These are phyloP conservation scores for Neurospora sp. DNA, from an alignment of 495 filamentous ascomycete species.

Conservation along the genomic window DNA sequence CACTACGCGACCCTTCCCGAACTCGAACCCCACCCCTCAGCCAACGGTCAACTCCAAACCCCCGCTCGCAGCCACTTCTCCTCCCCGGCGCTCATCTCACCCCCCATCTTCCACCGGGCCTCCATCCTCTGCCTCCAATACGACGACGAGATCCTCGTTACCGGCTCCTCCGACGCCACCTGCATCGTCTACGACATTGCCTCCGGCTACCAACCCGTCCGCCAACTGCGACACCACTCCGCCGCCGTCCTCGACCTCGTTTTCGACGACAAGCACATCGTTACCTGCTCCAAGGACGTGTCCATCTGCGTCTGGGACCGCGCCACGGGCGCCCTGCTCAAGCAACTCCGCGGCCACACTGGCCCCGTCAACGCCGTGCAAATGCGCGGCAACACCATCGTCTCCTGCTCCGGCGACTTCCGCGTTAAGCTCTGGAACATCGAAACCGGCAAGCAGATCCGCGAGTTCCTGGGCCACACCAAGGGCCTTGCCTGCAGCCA, in stretches of 20 bases:
- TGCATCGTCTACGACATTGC: conserved; percentile 87
- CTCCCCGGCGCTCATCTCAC: conserved; percentile 37
- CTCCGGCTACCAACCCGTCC: conserved; percentile 64
- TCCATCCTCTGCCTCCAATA: conserved; percentile 93
- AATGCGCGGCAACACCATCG: conserved; percentile 79
- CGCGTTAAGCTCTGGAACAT: conserved; percentile 92
- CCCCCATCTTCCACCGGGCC: conserved; percentile 59
- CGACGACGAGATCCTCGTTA: conserved; percentile 84
- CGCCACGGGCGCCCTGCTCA: conserved; percentile 57
- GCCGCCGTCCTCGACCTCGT: conserved; percentile 88
- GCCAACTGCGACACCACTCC: conserved; percentile 62
- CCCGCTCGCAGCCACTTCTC: conserved; percentile 29
- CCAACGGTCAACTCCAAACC: conserved; percentile 6
- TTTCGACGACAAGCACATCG: conserved; percentile 83
- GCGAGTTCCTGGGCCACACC: conserved; percentile 76
- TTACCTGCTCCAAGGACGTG: conserved; percentile 92
- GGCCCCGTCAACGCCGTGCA: conserved; percentile 96
- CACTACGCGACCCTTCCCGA: conserved; percentile 41
- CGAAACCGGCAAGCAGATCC: conserved; percentile 69
- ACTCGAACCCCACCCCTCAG: conserved; percentile 9
- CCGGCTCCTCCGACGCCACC: conserved; percentile 82
- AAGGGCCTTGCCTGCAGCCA: conserved; percentile 92
- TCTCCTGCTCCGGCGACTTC: conserved; percentile 88
- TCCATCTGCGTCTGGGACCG: conserved; percentile 92
- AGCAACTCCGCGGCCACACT: conserved; percentile 68